Conservation (phyloP, 345 rosid genomes). For the Euclidium syriacum region DNA sequence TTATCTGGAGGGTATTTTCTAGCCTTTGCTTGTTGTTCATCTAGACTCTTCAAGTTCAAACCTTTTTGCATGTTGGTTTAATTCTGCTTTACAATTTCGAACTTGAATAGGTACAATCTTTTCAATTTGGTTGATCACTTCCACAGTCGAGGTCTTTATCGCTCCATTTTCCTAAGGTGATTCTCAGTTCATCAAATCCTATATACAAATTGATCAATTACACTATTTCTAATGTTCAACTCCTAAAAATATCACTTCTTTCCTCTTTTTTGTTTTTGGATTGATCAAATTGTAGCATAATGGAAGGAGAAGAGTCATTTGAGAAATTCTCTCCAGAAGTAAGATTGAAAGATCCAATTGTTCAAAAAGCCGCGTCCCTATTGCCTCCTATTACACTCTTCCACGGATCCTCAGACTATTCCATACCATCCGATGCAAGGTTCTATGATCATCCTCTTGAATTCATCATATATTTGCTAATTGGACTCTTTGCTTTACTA, state of each 20-base stretch:
- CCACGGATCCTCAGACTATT: constrained; percentile 85
- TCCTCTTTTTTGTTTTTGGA: too few species aligned
- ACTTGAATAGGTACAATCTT: constrained; percentile 71
- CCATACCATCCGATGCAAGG: constrained; percentile 92
- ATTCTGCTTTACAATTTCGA: background rate
- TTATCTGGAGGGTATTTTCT: constrained; percentile 79
- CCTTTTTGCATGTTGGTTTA: background rate
- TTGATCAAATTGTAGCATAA: constrained; percentile 65
- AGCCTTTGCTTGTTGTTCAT: background rate
- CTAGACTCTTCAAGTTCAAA: too few species aligned
- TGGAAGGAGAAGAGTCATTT: constrained; percentile 95
- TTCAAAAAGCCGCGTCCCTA: constrained; percentile 48
- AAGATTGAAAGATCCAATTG: constrained; percentile 52
- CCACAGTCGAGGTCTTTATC: constrained; percentile 80
- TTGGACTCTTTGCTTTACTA: background rate
- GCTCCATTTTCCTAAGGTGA: constrained; percentile 83
- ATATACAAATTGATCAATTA: background rate
- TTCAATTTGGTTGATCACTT: constrained; percentile 73
- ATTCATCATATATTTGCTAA: background rate
- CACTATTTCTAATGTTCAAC: background rate
- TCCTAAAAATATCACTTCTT: too few species aligned
- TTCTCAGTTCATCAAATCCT: background rate
- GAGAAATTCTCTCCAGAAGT: constrained; percentile 82
- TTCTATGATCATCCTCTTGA: constrained; percentile 31
- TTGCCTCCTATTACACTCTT: constrained; percentile 78